A percentile compares a stretch with the other conserved stretches of the same genome.
Conservation (phyloP, 306 rosid species). For the Clitoria ternatea region DNA sequence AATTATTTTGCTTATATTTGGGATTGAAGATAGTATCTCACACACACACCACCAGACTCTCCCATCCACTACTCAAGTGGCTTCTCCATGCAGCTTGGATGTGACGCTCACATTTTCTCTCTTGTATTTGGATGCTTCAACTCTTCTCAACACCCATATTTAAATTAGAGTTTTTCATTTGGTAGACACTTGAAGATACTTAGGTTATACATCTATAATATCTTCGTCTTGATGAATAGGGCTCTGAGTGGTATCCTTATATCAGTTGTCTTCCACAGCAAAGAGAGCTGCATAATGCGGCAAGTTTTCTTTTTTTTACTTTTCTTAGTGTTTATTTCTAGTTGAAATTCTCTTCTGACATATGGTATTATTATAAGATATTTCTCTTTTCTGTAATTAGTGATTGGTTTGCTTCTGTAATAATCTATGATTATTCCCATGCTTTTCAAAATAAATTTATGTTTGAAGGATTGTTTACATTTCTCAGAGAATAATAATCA, state of each 20-base stretch:
- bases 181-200: constrained; percentile 8
- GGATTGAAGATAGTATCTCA: too few species aligned
- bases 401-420: neutral
- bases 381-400: neutral
- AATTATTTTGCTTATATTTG: too few species aligned
- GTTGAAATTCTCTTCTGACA: neutral
- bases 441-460: neutral
- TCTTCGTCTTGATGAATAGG: constrained; percentile 35
- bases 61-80: too few species aligned
- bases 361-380: neutral
- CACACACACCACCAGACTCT: too few species aligned
- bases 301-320: constrained; percentile 31
- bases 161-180: neutral
- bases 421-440: neutral
- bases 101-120: too few species aligned
- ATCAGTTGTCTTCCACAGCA: constrained; percentile 54
- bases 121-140: too few species aligned
- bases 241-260: constrained; percentile 70
- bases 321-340: neutral
- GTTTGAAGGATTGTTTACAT: neutral
- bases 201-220: neutral
- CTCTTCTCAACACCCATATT: too few species aligned
- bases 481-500: neutral
- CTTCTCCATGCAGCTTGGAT: too few species aligned
- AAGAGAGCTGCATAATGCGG: constrained; percentile 57